A percentile compares a stretch with the other conserved stretches of the same genome.
Conservation (phyloP, 2,329 filamentous ascomycete genomes). For the Fusarium albidum region DNA sequence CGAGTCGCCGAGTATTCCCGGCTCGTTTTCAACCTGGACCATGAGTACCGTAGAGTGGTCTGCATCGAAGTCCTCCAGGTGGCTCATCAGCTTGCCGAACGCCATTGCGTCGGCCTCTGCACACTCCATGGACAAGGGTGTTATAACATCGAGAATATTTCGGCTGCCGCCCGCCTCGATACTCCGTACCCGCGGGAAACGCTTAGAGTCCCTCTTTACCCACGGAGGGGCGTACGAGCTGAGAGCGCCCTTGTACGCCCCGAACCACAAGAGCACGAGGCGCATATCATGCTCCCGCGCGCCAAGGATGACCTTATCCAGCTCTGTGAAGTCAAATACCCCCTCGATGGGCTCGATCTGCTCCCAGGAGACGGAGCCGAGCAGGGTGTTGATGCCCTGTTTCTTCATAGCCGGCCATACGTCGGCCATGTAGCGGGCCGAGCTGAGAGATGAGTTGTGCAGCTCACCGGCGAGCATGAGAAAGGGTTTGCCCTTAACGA, state of each 20-base stretch:
- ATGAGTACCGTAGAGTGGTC: conserved; percentile 60
- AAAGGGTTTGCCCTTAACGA: conserved; percentile 49
- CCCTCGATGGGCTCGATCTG: conserved; percentile 48
- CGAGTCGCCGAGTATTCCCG: conserved; percentile 60
- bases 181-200: conserved; percentile 46
- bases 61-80: conserved; percentile 52
- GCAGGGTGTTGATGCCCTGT: conserved; percentile 47
- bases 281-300: conserved; percentile 45
- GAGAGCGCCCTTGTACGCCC: conserved; percentile 50
- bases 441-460: conserved; percentile 48
- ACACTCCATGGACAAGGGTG: conserved; percentile 41
- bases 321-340: conserved; percentile 45
- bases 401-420: conserved; percentile 45
- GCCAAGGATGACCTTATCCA: conserved; percentile 44
- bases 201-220: conserved; percentile 47
- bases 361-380: conserved; percentile 49
- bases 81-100: conserved; percentile 43
- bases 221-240: conserved; percentile 47
- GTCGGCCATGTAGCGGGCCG: conserved; percentile 44
- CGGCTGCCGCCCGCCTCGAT: conserved; percentile 44
- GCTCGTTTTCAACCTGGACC: conserved; percentile 67
- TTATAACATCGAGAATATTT: conserved; percentile 45
- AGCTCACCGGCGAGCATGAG: conserved; percentile 47
- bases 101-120: conserved; percentile 44
- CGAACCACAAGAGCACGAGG: conserved; percentile 50